A percentile compares a stretch with the other conserved stretches of the same genome.
Evolutionary conservation across 345 rosid genomes (phyloP).

Genomic region (Camelina sativa): DNA sequence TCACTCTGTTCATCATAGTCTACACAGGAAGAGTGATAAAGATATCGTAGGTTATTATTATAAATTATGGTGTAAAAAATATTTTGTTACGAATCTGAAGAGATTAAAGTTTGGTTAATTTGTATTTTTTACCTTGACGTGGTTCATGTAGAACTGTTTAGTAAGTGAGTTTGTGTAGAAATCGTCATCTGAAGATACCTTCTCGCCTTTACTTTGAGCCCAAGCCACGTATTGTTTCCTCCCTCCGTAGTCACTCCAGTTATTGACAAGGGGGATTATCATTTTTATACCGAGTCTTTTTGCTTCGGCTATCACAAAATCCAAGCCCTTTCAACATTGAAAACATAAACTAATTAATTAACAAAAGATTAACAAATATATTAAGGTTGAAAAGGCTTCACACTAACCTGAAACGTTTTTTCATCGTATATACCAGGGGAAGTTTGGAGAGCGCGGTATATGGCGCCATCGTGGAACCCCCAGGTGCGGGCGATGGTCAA

Average conservation of each 20-base stretch:
- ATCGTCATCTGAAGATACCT: constrained; percentile 29
- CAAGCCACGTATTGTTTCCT: constrained; percentile 37
- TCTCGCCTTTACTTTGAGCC: constrained; percentile 36
- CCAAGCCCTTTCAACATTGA: constrained; percentile 20
- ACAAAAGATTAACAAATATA: not conserved
- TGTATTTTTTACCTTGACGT: constrained; percentile 33
- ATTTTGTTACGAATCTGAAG: not conserved
- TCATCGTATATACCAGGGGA: constrained; percentile 40
- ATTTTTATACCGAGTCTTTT: constrained; percentile 37
- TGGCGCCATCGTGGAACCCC: constrained; percentile 39
- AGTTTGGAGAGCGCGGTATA: constrained; percentile 39
- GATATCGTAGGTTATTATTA: not conserved
- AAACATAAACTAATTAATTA: not conserved
- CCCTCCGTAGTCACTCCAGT: constrained; percentile 36
- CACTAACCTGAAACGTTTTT: constrained; percentile 31
- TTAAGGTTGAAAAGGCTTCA: constrained; percentile 1
- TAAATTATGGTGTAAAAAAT: constrained; percentile 3
- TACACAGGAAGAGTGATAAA: constrained; percentile 23
- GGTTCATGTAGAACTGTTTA: constrained; percentile 40
- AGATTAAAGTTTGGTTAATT: not conserved
- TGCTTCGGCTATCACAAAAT: constrained; percentile 44
- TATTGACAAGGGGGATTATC: constrained; percentile 39
- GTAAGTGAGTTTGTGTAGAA: constrained; percentile 38
- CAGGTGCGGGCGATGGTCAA: constrained; percentile 40
- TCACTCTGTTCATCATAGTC: constrained; percentile 69